Conservation (phyloP, 2,329 filamentous ascomycete genomes). For the Colletotrichum zoysiae region DNA sequence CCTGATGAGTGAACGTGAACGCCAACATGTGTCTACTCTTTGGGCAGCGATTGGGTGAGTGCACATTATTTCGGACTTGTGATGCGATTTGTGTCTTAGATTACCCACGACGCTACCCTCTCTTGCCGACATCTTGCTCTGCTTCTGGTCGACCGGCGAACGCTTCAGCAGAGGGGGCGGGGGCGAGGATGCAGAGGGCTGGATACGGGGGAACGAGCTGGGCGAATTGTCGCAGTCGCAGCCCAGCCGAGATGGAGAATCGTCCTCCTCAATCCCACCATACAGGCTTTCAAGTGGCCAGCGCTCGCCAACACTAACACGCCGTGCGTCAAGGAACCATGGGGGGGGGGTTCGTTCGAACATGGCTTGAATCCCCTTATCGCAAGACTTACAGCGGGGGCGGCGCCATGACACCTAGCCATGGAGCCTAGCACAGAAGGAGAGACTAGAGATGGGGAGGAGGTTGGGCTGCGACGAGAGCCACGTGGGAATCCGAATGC, state of each 20-base stretch:
- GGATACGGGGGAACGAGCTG: constrained; percentile 25
- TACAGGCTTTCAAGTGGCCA: constrained; percentile 28
- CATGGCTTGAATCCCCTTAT: constrained; percentile 21
- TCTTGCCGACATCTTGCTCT: background rate
- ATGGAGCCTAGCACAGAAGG: background rate
- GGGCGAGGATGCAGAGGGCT: constrained; percentile 28
- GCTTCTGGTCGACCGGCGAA: background rate
- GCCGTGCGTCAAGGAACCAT: constrained; percentile 13
- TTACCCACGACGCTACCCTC: background rate
- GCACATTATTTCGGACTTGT: background rate
- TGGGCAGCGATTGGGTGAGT: background rate
- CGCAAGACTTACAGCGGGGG: constrained; percentile 10
- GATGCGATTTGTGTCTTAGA: background rate
- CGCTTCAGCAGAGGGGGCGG: constrained; percentile 14
- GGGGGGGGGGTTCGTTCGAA: background rate
- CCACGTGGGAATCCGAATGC: constrained; percentile 18
- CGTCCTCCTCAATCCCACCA: constrained; percentile 17
- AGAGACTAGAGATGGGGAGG: constrained; percentile 2
- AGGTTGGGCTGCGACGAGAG: constrained; percentile 27
- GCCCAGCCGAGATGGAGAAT: constrained; percentile 30
- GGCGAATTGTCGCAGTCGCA: constrained; percentile 2
- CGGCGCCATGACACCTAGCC: background rate
- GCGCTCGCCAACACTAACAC: background rate
- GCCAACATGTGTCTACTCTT: background rate
- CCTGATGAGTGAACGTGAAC: background rate